Conservation (phyloP, 208 protist species). For the Crithidia brevicula region DNA sequence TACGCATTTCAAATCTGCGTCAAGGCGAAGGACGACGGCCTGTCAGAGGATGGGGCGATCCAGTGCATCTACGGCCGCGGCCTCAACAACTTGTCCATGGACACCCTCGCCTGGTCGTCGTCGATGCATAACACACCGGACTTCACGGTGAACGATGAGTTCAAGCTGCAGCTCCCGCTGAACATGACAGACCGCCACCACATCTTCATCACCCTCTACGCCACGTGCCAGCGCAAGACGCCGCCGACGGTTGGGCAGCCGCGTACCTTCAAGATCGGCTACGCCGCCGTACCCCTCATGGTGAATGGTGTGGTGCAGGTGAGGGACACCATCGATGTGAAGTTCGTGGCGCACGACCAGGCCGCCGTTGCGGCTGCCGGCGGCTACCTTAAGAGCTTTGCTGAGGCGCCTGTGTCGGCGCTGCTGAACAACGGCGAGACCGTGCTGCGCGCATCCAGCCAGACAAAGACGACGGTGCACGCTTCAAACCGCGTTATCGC, state of each 20-base stretch:
- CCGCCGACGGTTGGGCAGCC: constrained; percentile 46
- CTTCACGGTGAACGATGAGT: constrained; percentile 77
- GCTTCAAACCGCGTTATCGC: constrained; percentile 75
- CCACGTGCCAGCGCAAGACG: constrained; percentile 59
- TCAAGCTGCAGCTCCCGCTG: constrained; percentile 89
- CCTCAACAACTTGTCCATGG: constrained; percentile 69
- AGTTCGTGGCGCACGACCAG: constrained; percentile 76
- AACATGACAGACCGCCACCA: constrained; percentile 83
- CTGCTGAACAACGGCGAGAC: constrained; percentile 75
- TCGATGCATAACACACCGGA: constrained; percentile 63
- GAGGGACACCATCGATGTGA: constrained; percentile 63
- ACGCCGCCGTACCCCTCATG: constrained; percentile 77
- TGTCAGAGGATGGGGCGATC: constrained; percentile 73
- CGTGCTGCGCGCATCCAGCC: constrained; percentile 52
- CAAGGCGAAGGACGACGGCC: constrained; percentile 74
- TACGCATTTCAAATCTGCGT: constrained; percentile 83
- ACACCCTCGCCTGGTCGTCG: constrained; percentile 68
- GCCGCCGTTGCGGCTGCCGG: constrained; percentile 64
- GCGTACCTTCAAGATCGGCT: constrained; percentile 68
- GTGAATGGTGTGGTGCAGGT: constrained; percentile 75
- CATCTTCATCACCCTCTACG: constrained; percentile 89
- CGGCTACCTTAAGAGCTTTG: constrained; percentile 82
- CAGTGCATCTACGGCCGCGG: constrained; percentile 81
- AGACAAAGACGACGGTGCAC: constrained; percentile 83
- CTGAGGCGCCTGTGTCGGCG: constrained; percentile 49